phyloP scores from a whole-genome alignment of 192 early-diverging fungal species.

The Linnemannia exigua region DNA sequence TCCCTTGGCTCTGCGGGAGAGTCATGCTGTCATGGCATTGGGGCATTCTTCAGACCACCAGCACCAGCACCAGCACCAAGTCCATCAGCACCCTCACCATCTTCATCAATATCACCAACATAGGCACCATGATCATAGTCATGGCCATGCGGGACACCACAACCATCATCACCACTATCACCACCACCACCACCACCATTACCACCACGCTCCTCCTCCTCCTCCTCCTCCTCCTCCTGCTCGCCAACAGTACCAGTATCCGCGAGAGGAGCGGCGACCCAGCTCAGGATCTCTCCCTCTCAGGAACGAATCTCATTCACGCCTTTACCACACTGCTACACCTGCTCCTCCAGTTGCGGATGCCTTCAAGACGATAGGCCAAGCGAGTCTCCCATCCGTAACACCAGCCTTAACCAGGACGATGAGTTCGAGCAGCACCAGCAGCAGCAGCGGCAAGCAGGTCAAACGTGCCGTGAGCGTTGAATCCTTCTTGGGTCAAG shows the following conservation, averaged over 20 bases:
- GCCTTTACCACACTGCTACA: neutral
- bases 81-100: neutral
- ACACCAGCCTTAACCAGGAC: neutral
- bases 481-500: conserved; percentile 26
- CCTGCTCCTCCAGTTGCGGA: neutral
- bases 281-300: neutral
- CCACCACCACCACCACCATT: neutral
- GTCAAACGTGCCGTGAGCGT: conserved; percentile 27
- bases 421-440: neutral
- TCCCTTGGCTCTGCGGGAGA: neutral
- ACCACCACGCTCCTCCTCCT: neutral
- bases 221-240: too few relatives aligned
- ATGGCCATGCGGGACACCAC: neutral
- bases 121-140: neutral
- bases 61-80: neutral
- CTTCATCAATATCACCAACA: conserved; percentile 13
- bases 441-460: neutral
- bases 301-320: neutral
- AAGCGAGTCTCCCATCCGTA: too few relatives aligned
- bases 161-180: neutral
- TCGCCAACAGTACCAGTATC: neutral
- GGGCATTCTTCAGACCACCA: neutral
- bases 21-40: neutral
- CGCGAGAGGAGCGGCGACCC: neutral
- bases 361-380: neutral